phyloP scores from a whole-genome alignment of 768 basidiomycete species.

The Boletus patriciae region DNA sequence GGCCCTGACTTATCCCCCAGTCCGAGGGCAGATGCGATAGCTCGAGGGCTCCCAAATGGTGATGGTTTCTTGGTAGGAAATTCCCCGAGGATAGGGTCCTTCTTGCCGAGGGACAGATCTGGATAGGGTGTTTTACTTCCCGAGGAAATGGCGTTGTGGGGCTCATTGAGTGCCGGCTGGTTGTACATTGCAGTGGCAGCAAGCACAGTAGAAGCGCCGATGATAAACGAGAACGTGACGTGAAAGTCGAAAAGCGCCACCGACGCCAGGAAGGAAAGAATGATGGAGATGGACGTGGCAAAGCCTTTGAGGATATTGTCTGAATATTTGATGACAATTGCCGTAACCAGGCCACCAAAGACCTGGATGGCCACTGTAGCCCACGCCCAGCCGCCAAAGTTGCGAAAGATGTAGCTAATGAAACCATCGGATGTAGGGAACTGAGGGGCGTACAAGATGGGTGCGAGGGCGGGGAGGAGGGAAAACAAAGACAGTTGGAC shows the following conservation, averaged over 20 bases:
- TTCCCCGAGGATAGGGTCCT: slow-evolving; percentile 62
- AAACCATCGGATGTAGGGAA: slow-evolving; percentile 47
- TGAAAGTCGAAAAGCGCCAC: slow-evolving; percentile 88
- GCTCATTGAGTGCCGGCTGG: slow-evolving; percentile 51
- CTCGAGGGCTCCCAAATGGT: slow-evolving; percentile 51
- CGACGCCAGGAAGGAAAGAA: slow-evolving; percentile 91
- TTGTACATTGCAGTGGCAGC: slow-evolving; percentile 96
- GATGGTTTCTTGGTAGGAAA: slow-evolving; percentile 48
- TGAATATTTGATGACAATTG: slow-evolving; percentile 95
- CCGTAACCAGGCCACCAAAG: slow-evolving; percentile 89
- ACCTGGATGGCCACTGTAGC: slow-evolving; percentile 89
- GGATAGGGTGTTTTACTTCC: slow-evolving; percentile 40
- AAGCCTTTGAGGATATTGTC: slow-evolving; percentile 98
- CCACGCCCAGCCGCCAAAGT: slow-evolving; percentile 96
- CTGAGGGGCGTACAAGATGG: slow-evolving; percentile 62
- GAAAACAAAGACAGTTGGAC: slow-evolving; percentile 89
- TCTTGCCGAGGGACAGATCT: slow-evolving; percentile 45
- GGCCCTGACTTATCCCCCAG: slow-evolving; percentile 33
- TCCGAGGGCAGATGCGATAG: slow-evolving; percentile 51
- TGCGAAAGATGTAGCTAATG: slow-evolving; percentile 64
- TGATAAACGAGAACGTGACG: slow-evolving; percentile 83
- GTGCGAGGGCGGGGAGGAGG: slow-evolving; percentile 82
- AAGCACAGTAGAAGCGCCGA: slow-evolving; percentile 85
- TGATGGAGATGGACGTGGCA: slow-evolving; percentile 90
- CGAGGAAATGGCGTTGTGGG: slow-evolving; percentile 34